phyloP scores from a whole-genome alignment of 768 basidiomycete genomes.

The Suillus subalutaceus region DNA sequence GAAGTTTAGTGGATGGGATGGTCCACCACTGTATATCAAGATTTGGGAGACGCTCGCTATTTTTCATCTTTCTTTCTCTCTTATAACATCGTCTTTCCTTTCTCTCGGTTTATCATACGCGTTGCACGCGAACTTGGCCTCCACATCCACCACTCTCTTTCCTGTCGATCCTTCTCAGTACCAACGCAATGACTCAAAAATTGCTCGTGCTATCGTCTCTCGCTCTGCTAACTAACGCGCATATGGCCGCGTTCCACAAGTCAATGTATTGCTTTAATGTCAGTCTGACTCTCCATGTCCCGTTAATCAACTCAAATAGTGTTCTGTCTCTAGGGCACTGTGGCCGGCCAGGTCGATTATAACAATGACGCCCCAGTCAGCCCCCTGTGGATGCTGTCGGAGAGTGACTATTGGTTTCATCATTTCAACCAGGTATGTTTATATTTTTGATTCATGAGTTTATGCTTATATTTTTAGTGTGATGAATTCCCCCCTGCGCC shows the following conservation, averaged over 20 bases:
- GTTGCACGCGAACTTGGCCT: neutral
- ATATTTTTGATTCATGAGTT: slow-evolving; percentile 21
- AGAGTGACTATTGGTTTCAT: slow-evolving; percentile 46
- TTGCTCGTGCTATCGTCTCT: slow-evolving; percentile 5
- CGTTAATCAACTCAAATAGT: neutral
- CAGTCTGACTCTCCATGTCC: neutral
- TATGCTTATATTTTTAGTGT: slow-evolving; percentile 46
- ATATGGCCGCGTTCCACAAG: slow-evolving; percentile 45
- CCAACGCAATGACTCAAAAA: neutral
- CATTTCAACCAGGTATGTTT: slow-evolving; percentile 29
- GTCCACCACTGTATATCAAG: neutral
- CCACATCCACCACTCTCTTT: neutral
- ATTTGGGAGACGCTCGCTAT: neutral
- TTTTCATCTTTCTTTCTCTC: neutral
- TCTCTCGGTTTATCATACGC: neutral
- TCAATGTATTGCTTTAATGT: slow-evolving; percentile 53
- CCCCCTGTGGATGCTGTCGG: slow-evolving; percentile 46
- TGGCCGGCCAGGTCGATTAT: slow-evolving; percentile 30
- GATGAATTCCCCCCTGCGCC: slow-evolving; percentile 47
- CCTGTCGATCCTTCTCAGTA: neutral
- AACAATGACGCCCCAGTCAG: slow-evolving; percentile 43
- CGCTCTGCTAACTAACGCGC: slow-evolving; percentile 34
- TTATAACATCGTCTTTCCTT: neutral
- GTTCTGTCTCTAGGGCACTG: slow-evolving; percentile 29
- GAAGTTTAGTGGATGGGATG: neutral